Conservation (phyloP, 176 grass and related monocot genomes). For the Avena atlantica region DNA sequence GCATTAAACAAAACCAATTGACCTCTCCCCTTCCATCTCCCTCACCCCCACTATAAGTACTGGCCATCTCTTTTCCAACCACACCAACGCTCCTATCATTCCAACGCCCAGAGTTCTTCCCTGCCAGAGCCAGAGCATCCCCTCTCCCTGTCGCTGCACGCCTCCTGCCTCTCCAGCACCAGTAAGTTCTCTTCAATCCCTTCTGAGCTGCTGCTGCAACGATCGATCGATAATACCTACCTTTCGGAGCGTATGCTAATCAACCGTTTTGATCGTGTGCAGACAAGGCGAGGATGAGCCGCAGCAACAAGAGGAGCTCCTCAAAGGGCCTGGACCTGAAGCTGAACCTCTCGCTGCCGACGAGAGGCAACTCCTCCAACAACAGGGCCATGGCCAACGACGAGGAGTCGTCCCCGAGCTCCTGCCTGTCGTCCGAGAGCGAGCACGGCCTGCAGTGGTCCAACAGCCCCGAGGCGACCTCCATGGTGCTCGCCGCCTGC, state of each 20-base stretch:
- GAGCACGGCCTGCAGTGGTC: conserved; percentile 75
- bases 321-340: conserved; percentile 77
- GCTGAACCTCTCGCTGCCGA: conserved; percentile 74
- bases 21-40: conserved; percentile 48
- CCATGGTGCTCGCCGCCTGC: conserved; percentile 88
- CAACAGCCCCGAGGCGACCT: conserved; percentile 79
- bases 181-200: conserved; percentile 31
- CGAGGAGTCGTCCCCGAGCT: conserved; percentile 77
- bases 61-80: conserved; percentile 38
- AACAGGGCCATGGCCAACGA: conserved; percentile 52
- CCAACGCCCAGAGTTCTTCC: conserved; percentile 25
- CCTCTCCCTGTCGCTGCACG: background rate
- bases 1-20: conserved; percentile 81
- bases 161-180: background rate
- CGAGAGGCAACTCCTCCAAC: conserved; percentile 53
- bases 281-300: conserved; percentile 62
- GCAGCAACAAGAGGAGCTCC: conserved; percentile 72
- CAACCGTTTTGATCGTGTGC: conserved; percentile 7
- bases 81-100: conserved; percentile 48
- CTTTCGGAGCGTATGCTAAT: background rate
- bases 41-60: conserved; percentile 61
- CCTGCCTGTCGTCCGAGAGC: conserved; percentile 77
- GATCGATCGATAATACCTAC: background rate
- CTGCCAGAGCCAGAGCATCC: conserved; percentile 9
- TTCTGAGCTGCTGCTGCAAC: background rate